Base-by-base conservation (phyloP, 2,329 filamentous ascomycete species). In the Alternaria postmessia region DNA sequence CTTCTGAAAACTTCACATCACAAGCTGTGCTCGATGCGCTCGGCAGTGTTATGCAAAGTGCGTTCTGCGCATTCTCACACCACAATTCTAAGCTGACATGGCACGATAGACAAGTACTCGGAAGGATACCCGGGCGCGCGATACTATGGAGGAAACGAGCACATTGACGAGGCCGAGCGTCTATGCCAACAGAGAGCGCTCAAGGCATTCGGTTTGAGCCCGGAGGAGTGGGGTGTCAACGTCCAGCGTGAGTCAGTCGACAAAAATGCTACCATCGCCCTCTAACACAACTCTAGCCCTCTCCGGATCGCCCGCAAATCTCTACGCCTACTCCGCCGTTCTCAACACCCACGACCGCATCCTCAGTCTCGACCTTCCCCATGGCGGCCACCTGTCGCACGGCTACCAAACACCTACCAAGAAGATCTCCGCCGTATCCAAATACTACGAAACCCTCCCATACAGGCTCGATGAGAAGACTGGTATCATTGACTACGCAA, bases 71-170 rank as follows among this genome's bases (percentile, higher is more conserved):
- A 90, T 60, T 91, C 91, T 95, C 49, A 36, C 48, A 43, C 91
- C 56, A 63, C 54, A 7, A n/a, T 7, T 11, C 20, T 6, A 63
- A 61, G 65, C 77, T 79, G 41, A 79, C 61, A 57, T 36, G 16
- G 14, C 20, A 16, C 26, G 41, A 93, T 77, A 82, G 83, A 99
- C 88, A 99, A 99, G 86, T 99, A 99, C 88, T 97, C 93, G 18
- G 95, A 99, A 86, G 95, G 95, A 69, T 97, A 97, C 82, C 95
- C 95, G 70, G 95, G 95, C 79, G 95, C 95, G 74, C 91, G 95
- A 82, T 99, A 99, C 88, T 99, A 99, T 78, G 95, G 95, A 78
- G 95, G 95, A 78, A 99, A 99, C 86, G 91, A 99, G 87, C 93
- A 95, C 87, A 99, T 99, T 71, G 95, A 99, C 81, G 87, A 92